Base-by-base conservation (phyloP, 2,329 filamentous ascomycete genomes). In the Microcyclospora tardicrescens region DNA sequence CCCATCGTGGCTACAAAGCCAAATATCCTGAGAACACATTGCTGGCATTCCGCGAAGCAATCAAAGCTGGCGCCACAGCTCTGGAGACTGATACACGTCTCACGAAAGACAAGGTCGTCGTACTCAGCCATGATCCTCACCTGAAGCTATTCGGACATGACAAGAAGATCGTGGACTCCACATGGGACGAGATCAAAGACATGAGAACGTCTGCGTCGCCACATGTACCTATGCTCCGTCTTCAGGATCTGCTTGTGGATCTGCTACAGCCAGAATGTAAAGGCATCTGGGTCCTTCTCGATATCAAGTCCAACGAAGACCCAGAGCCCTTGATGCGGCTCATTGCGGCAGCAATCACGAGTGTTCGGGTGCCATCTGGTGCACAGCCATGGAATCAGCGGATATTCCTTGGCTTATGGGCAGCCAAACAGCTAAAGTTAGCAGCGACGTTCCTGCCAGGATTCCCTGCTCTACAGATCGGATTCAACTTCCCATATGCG, bases 31-130 rank as follows among this genome's bases (percentile, higher is more conserved):
- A 95, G 60, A 95, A 95, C 61, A 81, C 81, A 1, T 77, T 94
- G 71, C 71, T 66, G 11, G 81, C 81, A 8, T 91, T 93, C 61
- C 66, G 65, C 41, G 79, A 71, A 16, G 86, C 85, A 2, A 71
- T 86, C 2, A 65, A 74, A 19, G 76, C 75, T 12, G 84, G 84
- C 13, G 75, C 83, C 0, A 75, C 91, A 51, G 86, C 81, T 0
- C 66, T 95, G 29, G 87, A 95, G 64, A 89, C 84, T 16, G 87
- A 95, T 52, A 61, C 93, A 8, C 86, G 89, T 56, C 62, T 94
- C 24, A 78, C 83, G 11, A 75, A 70, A 43, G 87, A 94, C 53
- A 79, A 79, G 6, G 77, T 91, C 0, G 80, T 91, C 1, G 83
- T 94, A 10, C 63, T 94, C 6, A 44, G 43, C 6, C 50, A 30